Evolutionary conservation across 768 basidiomycete species (phyloP), one percentile per base, ranked within the genome.

Genomic region (Termitomyces sp.): DNA sequence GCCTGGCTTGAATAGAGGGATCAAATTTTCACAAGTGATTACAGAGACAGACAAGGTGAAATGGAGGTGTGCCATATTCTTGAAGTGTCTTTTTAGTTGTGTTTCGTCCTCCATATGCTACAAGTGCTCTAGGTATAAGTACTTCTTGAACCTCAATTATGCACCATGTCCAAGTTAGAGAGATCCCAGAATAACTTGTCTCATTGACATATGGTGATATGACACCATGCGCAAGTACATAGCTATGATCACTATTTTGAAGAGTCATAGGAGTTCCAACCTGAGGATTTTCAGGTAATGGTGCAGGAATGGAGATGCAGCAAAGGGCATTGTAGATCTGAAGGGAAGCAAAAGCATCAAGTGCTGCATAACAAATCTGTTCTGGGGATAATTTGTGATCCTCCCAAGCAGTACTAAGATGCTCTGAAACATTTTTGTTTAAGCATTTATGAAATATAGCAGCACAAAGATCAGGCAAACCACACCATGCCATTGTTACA

Each of bases 381-480:
- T 57, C 57, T 6, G n/a, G n/a, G 20, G 63, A 49, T 1, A 69
- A 45, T 16, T 54, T 39, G 5, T 54, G 39, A 26, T 53, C 45
- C 30, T 53, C 46, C 69, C 68, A 72, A 9, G 55, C 27, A 33
- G 60, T 37, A 55, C 70, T 68, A 52, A 62, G 27, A 2, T 52
- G 53, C 45, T 65, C 44, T 3, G 55, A 27, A 16, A 62, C 27
- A 64, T 72, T 59, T 52, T 68, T n/a, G 62, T 30, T 36, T 26
- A 74, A 53, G 57, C 61, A 27, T 40, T 58, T 57, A 0, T 57
- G 33, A 4, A 76, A 65, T 22, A 73, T 60, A 1, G 36, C 22
- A 20, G 69, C 72, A 47, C 61, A 69, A 1, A 75, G 62, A 52
- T 75, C 74, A 0, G 68, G 61, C 13, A 75, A 65, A 22, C 71